Percentiles rank a stretch among this genome's conserved stretches.
Conservation (phyloP, 306 rosid genomes). For the Medicago arabica region DNA sequence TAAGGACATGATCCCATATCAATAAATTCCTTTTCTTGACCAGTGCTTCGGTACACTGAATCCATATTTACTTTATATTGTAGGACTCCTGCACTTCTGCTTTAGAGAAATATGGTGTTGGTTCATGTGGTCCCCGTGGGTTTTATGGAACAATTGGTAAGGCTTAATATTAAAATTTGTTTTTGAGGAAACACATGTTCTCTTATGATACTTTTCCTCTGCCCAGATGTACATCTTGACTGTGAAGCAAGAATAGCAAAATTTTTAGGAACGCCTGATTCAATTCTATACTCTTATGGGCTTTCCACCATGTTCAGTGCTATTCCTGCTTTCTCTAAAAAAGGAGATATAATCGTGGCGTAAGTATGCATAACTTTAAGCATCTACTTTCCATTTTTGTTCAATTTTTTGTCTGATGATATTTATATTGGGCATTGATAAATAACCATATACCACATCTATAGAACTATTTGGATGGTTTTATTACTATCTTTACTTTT, state of each 20-base stretch:
- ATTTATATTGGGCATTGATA: slow-evolving; percentile 15
- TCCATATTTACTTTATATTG: slow-evolving; percentile 43
- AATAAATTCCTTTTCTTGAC: slow-evolving; percentile 3
- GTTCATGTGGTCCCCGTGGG: slow-evolving; percentile 99
- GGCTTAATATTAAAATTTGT: slow-evolving; percentile 38
- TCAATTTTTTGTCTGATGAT: slow-evolving; percentile 8
- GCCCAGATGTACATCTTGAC: slow-evolving; percentile 95
- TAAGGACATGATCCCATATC: slow-evolving; percentile 51
- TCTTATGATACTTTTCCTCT: slow-evolving; percentile 39
- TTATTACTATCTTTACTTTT: slow-evolving; percentile 15
- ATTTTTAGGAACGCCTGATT: slow-evolving; percentile 98
- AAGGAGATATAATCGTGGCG: slow-evolving; percentile 94
- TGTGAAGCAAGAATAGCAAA: slow-evolving; percentile 97
- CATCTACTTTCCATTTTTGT: slow-evolving; percentile 12
- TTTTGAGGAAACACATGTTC: slow-evolving; percentile 9
- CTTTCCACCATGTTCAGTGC: slow-evolving; percentile 99
- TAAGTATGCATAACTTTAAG: slow-evolving; percentile 55
- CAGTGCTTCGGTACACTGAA: slow-evolving; percentile 20
- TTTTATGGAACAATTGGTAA: slow-evolving; percentile 97
- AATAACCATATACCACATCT: slow-evolving; percentile 19
- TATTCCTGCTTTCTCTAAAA: slow-evolving; percentile 94
- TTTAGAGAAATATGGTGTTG: slow-evolving; percentile 98
- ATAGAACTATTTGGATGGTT: slow-evolving; percentile 12
- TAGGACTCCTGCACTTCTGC: slow-evolving; percentile 93
- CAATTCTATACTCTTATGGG: slow-evolving; percentile 95